These are phyloP conservation scores for Ceratobasidium sp. DNA, from an alignment of 1,284 basidiomycete species.

Conservation along the genomic window DNA sequence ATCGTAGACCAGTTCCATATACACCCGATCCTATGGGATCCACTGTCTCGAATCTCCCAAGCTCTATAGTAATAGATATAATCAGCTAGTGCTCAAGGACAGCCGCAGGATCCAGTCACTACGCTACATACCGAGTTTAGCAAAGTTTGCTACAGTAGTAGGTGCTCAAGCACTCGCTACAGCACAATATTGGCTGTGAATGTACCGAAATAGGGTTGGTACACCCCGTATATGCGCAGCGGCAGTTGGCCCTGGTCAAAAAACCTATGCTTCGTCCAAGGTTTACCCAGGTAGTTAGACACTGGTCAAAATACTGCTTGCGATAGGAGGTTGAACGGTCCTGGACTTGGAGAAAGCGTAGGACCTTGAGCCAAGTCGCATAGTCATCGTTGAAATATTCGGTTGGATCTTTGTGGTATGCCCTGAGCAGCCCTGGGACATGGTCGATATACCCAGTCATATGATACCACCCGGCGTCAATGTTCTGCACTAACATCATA, in stretches of 20 bases:
- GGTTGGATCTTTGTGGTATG: neutral
- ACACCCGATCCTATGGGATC: neutral
- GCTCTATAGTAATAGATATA: too few species aligned
- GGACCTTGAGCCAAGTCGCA: neutral
- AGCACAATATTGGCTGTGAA: neutral
- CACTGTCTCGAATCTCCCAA: neutral
- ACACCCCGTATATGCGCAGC: neutral
- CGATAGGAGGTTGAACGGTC: neutral
- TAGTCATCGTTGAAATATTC: neutral
- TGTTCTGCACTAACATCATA: too few species aligned
- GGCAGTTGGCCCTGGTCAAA: neutral
- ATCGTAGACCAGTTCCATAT: too few species aligned
- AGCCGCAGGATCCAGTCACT: neutral
- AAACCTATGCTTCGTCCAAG: neutral
- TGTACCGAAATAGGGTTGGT: neutral
- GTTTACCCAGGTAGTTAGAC: neutral
- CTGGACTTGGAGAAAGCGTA: neutral
- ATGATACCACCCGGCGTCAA: slow-evolving; percentile 3
- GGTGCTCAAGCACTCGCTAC: neutral
- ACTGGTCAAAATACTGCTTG: neutral
- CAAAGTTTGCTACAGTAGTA: neutral
- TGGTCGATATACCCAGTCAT: neutral
- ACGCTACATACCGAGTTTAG: neutral
- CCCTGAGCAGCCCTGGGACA: neutral
- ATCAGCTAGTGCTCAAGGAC: too few species aligned